Evolutionary conservation across 495 filamentous ascomycete species (phyloP), one percentile per base, ranked within the genome.

Genomic region (Cercophora sp.): DNA sequence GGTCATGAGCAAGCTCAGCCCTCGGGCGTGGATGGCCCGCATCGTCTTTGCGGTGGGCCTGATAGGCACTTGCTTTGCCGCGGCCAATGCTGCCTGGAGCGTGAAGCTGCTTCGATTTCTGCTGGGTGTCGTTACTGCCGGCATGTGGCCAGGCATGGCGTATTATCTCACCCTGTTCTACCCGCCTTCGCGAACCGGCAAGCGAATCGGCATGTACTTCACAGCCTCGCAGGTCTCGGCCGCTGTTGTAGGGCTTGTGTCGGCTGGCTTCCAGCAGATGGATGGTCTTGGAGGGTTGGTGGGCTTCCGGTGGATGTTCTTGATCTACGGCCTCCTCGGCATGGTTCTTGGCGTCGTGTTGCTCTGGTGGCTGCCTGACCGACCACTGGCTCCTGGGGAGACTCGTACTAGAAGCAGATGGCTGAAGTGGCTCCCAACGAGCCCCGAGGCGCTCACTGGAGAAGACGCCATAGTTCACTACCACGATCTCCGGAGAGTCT

Each of bases 131-230:
- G 89, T 95, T 16, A 91, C 89, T 61, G 90, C 91, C 8, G 91
- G 91, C 15, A 89, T 96, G 83, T 95, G 91, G 89, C 91, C 91
- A 1, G 91, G 91, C 31, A 95, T 96, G 90, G 81, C 90, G 16
- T 95, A 93, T 68, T 95, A 94, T 59, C 76, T 96, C 18, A 93
- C 91, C 1, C 77, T 96, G 13, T 96, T 94, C 75, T 96, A 96
- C 62, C 91, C 89, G 0, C 88, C 90, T 0, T 86, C 84, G 0
- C 80, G 87, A 8, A 93, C 86, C 5, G 90, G 90, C 2, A 95
- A 93, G 64, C 78, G 91, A 4, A 94, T 95, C 50, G 91, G 91
- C 18, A 78, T 84, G 56, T 95, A 96, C 63, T 96, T 88, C 63
- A 95, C 91, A 4, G 91, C 91, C 2, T 79, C 89, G 3, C 91